A percentile compares a stretch with the other conserved stretches of the same genome.
phyloP scores from a whole-genome alignment of 192 early-diverging fungal species.

The Martensiomyces pterosporus region DNA sequence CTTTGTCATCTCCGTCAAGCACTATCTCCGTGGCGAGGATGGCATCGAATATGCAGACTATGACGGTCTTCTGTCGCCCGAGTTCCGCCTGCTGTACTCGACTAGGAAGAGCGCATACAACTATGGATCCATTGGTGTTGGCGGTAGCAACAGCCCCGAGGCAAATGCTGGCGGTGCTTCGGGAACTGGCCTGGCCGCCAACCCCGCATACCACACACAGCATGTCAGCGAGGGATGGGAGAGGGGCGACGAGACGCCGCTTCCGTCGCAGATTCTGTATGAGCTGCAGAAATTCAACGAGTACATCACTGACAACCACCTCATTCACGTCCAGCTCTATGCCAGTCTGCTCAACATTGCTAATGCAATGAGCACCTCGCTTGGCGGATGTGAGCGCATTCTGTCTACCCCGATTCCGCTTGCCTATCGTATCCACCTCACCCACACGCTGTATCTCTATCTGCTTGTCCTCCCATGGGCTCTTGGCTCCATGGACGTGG shows the following conservation, averaged over 20 bases:
- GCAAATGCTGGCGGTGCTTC: not conserved
- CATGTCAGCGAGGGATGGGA: slow-evolving; percentile 34
- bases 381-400: slow-evolving; percentile 80
- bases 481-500: slow-evolving; percentile 53
- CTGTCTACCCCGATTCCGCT: slow-evolving; percentile 80
- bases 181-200: not conserved
- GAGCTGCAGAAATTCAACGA: slow-evolving; percentile 58
- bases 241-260: slow-evolving; percentile 18
- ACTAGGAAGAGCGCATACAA: slow-evolving; percentile 18
- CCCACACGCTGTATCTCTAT: slow-evolving; percentile 75
- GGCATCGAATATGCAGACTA: slow-evolving; percentile 67
- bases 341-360: slow-evolving; percentile 50
- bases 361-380: slow-evolving; percentile 52
- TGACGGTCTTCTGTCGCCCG: slow-evolving; percentile 52
- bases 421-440: slow-evolving; percentile 85
- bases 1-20: slow-evolving; percentile 75
- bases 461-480: slow-evolving; percentile 80
- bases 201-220: slow-evolving; percentile 11
- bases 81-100: slow-evolving; percentile 40
- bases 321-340: slow-evolving; percentile 34
- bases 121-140: slow-evolving; percentile 29
- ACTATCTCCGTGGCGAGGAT: slow-evolving; percentile 75
- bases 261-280: slow-evolving; percentile 59
- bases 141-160: slow-evolving; percentile 11
- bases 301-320: slow-evolving; percentile 47